Conservation (phyloP, 805 yeast genomes). For the Candida mattraensis region DNA sequence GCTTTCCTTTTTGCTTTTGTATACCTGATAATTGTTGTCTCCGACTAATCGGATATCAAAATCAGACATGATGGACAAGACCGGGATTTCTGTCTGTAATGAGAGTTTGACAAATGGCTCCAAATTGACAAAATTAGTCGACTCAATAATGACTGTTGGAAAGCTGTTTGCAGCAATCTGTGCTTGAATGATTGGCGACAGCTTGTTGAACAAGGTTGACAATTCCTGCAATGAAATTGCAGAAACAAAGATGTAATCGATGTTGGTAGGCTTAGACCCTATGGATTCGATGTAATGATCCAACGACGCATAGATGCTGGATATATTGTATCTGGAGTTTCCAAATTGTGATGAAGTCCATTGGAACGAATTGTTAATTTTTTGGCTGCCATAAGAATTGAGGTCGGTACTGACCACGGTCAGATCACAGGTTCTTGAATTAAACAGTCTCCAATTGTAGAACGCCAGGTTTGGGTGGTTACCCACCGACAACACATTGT, state of each 20-base stretch:
- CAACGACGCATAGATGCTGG: constrained; percentile 22
- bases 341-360: constrained; percentile 36
- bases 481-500: constrained; percentile 45
- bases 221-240: constrained; percentile 53
- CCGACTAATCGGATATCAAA: constrained; percentile 49
- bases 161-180: constrained; percentile 29
- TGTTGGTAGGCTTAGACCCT: constrained; percentile 19
- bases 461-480: constrained; percentile 56
- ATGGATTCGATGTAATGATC: constrained; percentile 25
- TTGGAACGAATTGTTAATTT: constrained; percentile 24
- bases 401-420: constrained; percentile 39
- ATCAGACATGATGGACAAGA: constrained; percentile 62
- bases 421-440: constrained; percentile 42
- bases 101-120: constrained; percentile 64
- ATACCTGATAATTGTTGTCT: constrained; percentile 35
- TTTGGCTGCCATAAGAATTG: too few relatives aligned
- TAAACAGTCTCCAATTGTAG: constrained; percentile 57
- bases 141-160: constrained; percentile 62
- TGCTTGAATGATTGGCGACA: constrained; percentile 37
- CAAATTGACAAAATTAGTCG: constrained; percentile 68
- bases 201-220: constrained; percentile 39
- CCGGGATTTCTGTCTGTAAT: constrained; percentile 35
- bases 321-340: constrained; percentile 30
- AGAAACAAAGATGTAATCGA: constrained; percentile 48
- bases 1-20: constrained; percentile 39